Base-by-base conservation (phyloP, 2,329 filamentous ascomycete genomes). In the Geosmithia flava region DNA sequence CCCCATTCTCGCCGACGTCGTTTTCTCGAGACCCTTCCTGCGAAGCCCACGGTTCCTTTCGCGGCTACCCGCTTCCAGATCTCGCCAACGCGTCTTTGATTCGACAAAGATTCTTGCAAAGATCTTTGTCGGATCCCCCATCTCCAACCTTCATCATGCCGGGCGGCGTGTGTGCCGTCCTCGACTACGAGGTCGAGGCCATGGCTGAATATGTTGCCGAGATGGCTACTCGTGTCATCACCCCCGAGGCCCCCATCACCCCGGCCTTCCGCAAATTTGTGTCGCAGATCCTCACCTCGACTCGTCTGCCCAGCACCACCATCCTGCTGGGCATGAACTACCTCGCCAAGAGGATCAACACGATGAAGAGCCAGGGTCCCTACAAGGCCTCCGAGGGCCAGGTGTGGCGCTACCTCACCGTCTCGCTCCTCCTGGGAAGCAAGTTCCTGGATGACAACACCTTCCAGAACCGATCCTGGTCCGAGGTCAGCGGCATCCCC, bases 381-480 rank as follows among this genome's bases (percentile, higher is more conserved):
- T 81, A 77, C 57, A 73, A 70, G 52, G 69, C 76, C 41, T 78
- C 71, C 48, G 77, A 81, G 56, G 84, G 83, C 42, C 83, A 93
- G 61, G 77, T 94, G 48, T 95, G 91, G 75, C 85, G 88, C 51
- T 83, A 94, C 70, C 75, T 95, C 53, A 95, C 89, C 7, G 85
- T 91, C 39, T 81, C 85, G 7, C 71, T 96, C 49, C 76, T 96
- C 47, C 74, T 96, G 47, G 90, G 88, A 51, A 95, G 88, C 79
- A 96, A 96, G 70, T 96, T 95, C 59, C 72, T 95, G 55, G 90
- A 96, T 59, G 90, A 95, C 72, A 95, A 95, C 68, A 96, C 90
- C 6, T 96, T 96, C 68, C 90, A 95, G 74, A 96, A 95, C 69
- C 85, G 87, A 48, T 95, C 90, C 1, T 96, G 90, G 90, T 87